Base-by-base conservation (phyloP, 305 asterid genomes). In the Ilex paraguariensis region DNA sequence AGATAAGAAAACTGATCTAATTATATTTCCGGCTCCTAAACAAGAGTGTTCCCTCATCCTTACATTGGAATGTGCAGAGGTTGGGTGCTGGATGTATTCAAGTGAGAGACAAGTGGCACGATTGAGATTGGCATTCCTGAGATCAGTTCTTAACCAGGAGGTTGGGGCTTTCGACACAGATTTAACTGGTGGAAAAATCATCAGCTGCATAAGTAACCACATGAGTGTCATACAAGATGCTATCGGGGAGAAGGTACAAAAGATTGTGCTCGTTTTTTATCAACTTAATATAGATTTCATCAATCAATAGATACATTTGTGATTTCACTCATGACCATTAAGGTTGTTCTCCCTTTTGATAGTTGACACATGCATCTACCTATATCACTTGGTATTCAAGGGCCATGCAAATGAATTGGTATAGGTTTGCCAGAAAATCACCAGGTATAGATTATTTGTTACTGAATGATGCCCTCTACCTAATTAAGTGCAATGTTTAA, bases 81-180 rank as follows among this genome's bases (percentile, higher is more conserved):
- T 84, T 57, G 95, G 95, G 70, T 86, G 97, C 76, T 89, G 95
- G 95, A 89, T 87, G 92, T 83, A 89, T 62, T 69, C 93, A 67
- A 87, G 97, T 64, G 87, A 89, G 62, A 81, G 97, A 57, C 95
- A 89, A 73, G 91, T 81, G 44, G 66, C 81, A 17, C 80, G 87
- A 46, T 61, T 86, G 50, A 78, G 97, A 83, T 59, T 89, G 56
- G 70, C 79, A 17, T 89, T 73, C 68, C 81, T 87, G 14, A 75
- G 61, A 63, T 72, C 97, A 32, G 82, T 82, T 36, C 86, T 89
- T 1, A 79, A 74, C 56, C 96, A 89, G 74, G 95, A 87, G 66
- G 64, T 89, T 69, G 91, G 87, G 14, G 87, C 91, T 56, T 89
- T 89, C 57, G 95, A 89, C 58, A 84, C 93, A 12, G 88, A 87